Conservation (phyloP, 495 filamentous ascomycete species). For the Xylaria palmicola region DNA sequence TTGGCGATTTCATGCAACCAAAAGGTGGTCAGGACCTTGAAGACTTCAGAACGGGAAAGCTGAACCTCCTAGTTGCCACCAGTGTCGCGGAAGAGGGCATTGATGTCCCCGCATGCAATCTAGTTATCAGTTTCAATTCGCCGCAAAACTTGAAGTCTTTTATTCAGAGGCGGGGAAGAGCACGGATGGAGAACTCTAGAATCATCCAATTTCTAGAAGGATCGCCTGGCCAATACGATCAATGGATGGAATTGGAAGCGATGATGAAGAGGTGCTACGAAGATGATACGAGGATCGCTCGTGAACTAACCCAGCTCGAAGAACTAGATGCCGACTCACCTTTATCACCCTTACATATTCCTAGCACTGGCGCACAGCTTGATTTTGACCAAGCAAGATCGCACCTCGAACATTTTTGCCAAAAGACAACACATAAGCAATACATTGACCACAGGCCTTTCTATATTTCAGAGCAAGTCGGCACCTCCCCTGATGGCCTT, state of each 20-base stretch:
- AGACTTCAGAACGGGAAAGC: constrained; percentile 64
- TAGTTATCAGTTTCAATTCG: constrained; percentile 82
- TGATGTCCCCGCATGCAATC: constrained; percentile 79
- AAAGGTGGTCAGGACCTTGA: constrained; percentile 60
- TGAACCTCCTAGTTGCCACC: constrained; percentile 80
- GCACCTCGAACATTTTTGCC: constrained; percentile 85
- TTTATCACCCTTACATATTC: constrained; percentile 43
- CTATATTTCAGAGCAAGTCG: constrained; percentile 39
- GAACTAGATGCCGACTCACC: constrained; percentile 45
- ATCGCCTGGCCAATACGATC: constrained; percentile 25
- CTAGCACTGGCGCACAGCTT: constrained; percentile 64
- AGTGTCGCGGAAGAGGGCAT: constrained; percentile 91
- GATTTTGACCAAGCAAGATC: constrained; percentile 67
- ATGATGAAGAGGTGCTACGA: constrained; percentile 73
- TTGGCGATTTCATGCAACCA: constrained; percentile 60
- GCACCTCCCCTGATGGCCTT: constrained; percentile 2
- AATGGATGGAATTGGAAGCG: constrained; percentile 65
- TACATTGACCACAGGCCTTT: constrained; percentile 54
- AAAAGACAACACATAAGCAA: constrained; percentile 53
- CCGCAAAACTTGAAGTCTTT: constrained; percentile 80
- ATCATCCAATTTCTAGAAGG: constrained; percentile 63
- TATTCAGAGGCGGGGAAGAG: constrained; percentile 84
- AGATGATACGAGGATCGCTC: constrained; percentile 60
- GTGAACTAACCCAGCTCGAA: constrained; percentile 52
- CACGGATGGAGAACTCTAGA: constrained; percentile 67